Conservation (phyloP, 2,329 filamentous ascomycete genomes). For the Fusarium equiseti region DNA sequence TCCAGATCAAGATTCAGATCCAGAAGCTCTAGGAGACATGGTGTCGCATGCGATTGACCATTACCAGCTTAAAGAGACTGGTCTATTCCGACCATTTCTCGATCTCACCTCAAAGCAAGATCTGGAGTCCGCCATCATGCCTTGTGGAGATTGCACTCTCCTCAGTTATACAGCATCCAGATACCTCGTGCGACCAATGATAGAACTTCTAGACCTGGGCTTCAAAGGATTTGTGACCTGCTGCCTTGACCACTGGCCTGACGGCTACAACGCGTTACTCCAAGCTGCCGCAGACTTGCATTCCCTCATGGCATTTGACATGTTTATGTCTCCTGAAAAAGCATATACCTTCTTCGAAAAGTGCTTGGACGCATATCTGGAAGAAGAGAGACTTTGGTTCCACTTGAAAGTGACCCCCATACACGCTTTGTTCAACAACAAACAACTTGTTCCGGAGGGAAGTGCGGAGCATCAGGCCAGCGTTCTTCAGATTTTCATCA, state of each 20-base stretch:
- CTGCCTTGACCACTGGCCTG: slow-evolving; percentile 39
- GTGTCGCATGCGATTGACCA: slow-evolving; percentile 31
- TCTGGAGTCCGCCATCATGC: slow-evolving; percentile 34
- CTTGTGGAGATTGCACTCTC: slow-evolving; percentile 43
- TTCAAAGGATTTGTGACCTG: slow-evolving; percentile 36
- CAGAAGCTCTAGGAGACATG: slow-evolving; percentile 24
- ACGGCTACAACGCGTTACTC: slow-evolving; percentile 42
- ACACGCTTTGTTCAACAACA: slow-evolving; percentile 31
- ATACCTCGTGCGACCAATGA: slow-evolving; percentile 13
- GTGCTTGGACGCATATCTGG: slow-evolving; percentile 40
- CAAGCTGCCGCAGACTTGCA: slow-evolving; percentile 29
- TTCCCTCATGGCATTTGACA: slow-evolving; percentile 20
- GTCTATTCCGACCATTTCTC: slow-evolving; percentile 29
- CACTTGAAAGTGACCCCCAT: slow-evolving; percentile 31
- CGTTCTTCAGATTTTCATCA: slow-evolving; percentile 30
- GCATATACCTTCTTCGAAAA: slow-evolving; percentile 26
- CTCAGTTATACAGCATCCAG: slow-evolving; percentile 38
- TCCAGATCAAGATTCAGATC: neutral
- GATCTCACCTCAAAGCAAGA: slow-evolving; percentile 29
- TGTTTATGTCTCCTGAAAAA: slow-evolving; percentile 20
- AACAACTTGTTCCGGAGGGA: neutral
- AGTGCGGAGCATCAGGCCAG: slow-evolving; percentile 8
- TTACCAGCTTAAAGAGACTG: slow-evolving; percentile 6
- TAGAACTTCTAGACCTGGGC: slow-evolving; percentile 39
- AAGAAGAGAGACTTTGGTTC: slow-evolving; percentile 37